These are phyloP conservation scores for Saksenaea oblongispora DNA, from an alignment of 371 early-diverging fungal species.

Conservation along the genomic window DNA sequence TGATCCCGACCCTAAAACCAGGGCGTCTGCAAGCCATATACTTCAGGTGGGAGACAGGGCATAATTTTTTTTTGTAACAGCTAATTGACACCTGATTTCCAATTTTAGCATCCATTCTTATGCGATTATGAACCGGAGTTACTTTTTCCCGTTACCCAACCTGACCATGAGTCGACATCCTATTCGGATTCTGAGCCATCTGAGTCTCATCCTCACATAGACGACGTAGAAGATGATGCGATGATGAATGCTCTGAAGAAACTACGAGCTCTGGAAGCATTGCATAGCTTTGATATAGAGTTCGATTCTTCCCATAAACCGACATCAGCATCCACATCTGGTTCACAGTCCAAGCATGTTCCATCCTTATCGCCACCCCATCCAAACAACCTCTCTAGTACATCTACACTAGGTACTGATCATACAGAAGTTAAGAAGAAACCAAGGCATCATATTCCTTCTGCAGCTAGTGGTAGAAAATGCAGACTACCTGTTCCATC, in stretches of 20 bases:
- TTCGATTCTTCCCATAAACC: background rate
- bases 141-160: constrained; percentile 32
- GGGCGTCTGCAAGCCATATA: constrained; percentile 37
- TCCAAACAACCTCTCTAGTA: constrained; percentile 3
- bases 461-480: constrained; percentile 14
- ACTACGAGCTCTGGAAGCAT: constrained; percentile 22
- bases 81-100: constrained; percentile 1
- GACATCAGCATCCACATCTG: background rate
- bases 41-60: constrained; percentile 28
- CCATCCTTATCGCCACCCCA: background rate
- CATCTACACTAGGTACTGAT: background rate
- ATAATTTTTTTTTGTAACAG: background rate
- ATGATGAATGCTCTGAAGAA: constrained; percentile 25
- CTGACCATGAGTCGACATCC: constrained; percentile 16
- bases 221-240: constrained; percentile 9
- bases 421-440: background rate
- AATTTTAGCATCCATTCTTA: constrained; percentile 40
- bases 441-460: background rate
- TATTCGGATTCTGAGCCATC: constrained; percentile 23
- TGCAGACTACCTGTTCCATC: constrained; percentile 44
- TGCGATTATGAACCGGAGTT: constrained; percentile 40
- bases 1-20: constrained; percentile 33
- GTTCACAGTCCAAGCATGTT: background rate
- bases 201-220: constrained; percentile 2
- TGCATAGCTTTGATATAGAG: constrained; percentile 26